These are phyloP conservation scores for Geranium incanum DNA, from an alignment of 441 rosid species.

Conservation along the genomic window DNA sequence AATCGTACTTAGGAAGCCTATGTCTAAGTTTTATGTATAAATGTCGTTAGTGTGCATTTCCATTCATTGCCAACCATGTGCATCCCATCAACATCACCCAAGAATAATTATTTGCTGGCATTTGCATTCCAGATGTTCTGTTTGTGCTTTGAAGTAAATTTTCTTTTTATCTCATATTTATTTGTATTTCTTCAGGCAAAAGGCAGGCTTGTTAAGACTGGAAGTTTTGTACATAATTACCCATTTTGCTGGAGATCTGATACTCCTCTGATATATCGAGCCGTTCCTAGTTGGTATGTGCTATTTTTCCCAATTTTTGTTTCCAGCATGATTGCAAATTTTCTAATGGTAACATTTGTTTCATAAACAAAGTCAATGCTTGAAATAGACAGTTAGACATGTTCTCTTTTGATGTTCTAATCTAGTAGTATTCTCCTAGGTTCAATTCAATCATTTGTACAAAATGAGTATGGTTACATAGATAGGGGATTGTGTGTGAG, in stretches of 20 bases:
- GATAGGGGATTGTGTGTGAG: not conserved
- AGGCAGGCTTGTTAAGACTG: constrained; percentile 84
- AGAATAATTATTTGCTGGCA: not conserved
- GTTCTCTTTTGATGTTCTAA: constrained; percentile 1
- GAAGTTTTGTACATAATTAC: constrained; percentile 76
- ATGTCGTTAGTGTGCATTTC: no score
- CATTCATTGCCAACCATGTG: no score
- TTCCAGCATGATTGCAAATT: constrained; percentile 9
- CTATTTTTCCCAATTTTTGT: constrained; percentile 4
- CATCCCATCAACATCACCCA: no score
- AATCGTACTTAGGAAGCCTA: no score
- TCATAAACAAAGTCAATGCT: not conserved
- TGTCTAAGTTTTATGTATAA: no score
- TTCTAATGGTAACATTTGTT: not conserved
- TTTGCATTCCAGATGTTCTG: not conserved
- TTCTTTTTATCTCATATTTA: constrained; percentile 8
- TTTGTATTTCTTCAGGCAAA: constrained; percentile 54
- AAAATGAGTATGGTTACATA: not conserved
- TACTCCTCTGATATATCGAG: constrained; percentile 93
- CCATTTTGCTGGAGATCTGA: constrained; percentile 97
- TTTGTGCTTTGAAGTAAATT: constrained; percentile 9
- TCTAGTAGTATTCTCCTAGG: not conserved
- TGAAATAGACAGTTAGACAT: not conserved
- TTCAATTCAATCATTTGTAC: not conserved
- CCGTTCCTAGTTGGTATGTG: constrained; percentile 92